Evolutionary conservation across 2,329 filamentous ascomycete genomes (phyloP).

Genomic region (Bertia moriformis): DNA sequence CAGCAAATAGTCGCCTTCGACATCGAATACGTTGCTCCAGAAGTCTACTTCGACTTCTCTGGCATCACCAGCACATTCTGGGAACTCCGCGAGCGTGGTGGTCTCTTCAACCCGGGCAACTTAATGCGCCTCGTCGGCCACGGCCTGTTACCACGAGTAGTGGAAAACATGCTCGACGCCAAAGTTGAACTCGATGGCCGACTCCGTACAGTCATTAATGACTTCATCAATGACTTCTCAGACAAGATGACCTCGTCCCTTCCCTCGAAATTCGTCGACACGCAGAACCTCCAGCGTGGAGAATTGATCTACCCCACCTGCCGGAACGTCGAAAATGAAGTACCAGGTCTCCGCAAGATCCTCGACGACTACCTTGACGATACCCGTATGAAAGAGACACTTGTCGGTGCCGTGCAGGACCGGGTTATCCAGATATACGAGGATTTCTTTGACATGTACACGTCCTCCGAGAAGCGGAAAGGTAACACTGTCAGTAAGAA

Average conservation of each 20-base stretch:
- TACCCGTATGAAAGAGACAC: constrained; percentile 42
- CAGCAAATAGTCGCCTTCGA: constrained; percentile 61
- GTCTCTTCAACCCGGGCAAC: constrained; percentile 47
- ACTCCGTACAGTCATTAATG: constrained; percentile 45
- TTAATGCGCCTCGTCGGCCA: constrained; percentile 40
- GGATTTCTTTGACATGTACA: constrained; percentile 39
- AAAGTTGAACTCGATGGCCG: constrained; percentile 51
- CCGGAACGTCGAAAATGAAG: constrained; percentile 37
- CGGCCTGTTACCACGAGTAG: constrained; percentile 44
- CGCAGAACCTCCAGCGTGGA: constrained; percentile 16
- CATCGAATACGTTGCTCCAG: constrained; percentile 52
- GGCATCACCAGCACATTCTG: constrained; percentile 50
- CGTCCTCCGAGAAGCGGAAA: constrained; percentile 14
- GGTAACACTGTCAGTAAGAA: background rate
- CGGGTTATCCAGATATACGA: constrained; percentile 46
- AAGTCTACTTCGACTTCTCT: constrained; percentile 50
- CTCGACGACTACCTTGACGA: constrained; percentile 49
- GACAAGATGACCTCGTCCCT: constrained; percentile 32
- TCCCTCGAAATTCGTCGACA: constrained; percentile 12
- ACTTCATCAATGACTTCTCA: constrained; percentile 43
- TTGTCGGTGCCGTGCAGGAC: constrained; percentile 49
- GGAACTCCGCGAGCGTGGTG: constrained; percentile 47
- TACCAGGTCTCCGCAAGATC: constrained; percentile 34
- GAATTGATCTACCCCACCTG: constrained; percentile 29
- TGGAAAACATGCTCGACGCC: constrained; percentile 57